Evolutionary conservation across 148 eudicot species (phyloP).

Genomic region (Vaccinium corymbosum): DNA sequence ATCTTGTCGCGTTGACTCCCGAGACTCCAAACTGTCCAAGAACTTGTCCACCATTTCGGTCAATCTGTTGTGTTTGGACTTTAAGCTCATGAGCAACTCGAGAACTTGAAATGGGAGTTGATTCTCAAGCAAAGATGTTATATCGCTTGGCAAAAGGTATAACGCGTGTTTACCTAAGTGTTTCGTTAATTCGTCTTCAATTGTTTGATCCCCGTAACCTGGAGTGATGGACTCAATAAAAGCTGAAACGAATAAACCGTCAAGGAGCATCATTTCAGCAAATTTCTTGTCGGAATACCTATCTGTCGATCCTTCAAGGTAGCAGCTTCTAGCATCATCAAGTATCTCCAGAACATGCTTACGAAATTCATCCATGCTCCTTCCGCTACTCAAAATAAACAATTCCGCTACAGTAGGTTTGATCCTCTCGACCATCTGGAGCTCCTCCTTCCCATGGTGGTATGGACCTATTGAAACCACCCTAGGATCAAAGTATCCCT

Average conservation of each 20-base stretch:
- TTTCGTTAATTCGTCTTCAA: background rate
- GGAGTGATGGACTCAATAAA: background rate
- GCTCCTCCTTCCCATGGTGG: slow-evolving; percentile 1
- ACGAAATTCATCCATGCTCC: background rate
- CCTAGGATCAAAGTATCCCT: background rate
- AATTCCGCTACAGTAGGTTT: background rate
- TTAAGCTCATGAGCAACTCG: slow-evolving; percentile 16
- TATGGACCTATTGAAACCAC: background rate
- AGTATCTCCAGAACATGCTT: background rate
- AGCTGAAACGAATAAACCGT: background rate
- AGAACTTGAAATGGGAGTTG: slow-evolving; percentile 16
- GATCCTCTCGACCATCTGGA: background rate
- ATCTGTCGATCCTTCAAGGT: slow-evolving; percentile 6
- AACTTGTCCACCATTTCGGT: background rate
- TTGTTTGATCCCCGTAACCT: too few relatives aligned
- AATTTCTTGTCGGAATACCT: background rate
- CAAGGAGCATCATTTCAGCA: background rate
- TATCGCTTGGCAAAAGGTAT: background rate
- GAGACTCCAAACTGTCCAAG: background rate
- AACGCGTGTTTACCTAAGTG: background rate
- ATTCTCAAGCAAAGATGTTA: background rate
- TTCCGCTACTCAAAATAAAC: background rate
- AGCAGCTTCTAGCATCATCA: slow-evolving; percentile 6
- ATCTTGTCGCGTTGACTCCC: background rate
- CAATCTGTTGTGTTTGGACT: background rate